Evolutionary conservation across 2,329 filamentous ascomycete species (phyloP).

Genomic region (Colletotrichum horii): DNA sequence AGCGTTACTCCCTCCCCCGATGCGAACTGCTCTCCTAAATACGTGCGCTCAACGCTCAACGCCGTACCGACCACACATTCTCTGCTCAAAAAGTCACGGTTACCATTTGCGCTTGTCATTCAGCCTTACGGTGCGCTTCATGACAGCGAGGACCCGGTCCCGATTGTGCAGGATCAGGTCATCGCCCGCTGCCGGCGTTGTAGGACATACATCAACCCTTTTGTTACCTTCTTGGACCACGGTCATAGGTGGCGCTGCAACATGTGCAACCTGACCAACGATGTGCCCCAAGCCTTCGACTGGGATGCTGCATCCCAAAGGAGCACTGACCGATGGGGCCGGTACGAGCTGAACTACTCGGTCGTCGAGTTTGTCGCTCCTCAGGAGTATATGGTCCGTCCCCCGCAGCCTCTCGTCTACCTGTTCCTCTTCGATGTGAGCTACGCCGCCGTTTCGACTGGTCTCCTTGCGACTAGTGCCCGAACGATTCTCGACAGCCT

Average conservation of each 20-base stretch:
- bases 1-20: constrained; percentile 90
- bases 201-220: constrained; percentile 97
- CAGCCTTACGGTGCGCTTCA: constrained; percentile 94
- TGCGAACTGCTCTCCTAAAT: constrained; percentile 92
- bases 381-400: constrained; percentile 99
- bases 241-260: constrained; percentile 99
- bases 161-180: constrained; percentile 93
- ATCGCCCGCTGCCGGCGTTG: constrained; percentile 96
- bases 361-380: constrained; percentile 97
- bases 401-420: constrained; percentile 93
- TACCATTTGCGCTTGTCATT: constrained; percentile 94
- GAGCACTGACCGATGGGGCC: constrained; percentile 88
- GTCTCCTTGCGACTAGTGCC: constrained; percentile 88
- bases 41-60: constrained; percentile 93
- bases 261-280: constrained; percentile 99
- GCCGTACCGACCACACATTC: constrained; percentile 91
- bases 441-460: constrained; percentile 86
- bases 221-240: constrained; percentile 94
- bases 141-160: constrained; percentile 89
- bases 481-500: constrained; percentile 94
- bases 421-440: constrained; percentile 96
- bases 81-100: constrained; percentile 93
- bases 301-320: constrained; percentile 95
- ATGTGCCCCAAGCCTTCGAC: constrained; percentile 98
- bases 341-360: constrained; percentile 92